Conservation (phyloP, 2,329 filamentous ascomycete genomes). For the Botrytis fabae region DNA sequence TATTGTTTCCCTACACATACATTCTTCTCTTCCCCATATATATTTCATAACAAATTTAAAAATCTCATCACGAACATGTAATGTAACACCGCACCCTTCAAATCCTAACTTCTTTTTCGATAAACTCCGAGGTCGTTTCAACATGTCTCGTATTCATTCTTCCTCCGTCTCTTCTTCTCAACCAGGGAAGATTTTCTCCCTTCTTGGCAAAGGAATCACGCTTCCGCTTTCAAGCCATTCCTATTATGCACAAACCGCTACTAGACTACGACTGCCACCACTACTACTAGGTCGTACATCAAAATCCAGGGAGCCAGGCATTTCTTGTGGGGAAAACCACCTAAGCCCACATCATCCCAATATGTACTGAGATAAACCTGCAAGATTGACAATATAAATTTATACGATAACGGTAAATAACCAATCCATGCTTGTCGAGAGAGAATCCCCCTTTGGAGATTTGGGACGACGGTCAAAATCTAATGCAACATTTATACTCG, state of each 20-base stretch:
- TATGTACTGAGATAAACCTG: constrained; percentile 9
- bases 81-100: background rate
- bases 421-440: constrained; percentile 27
- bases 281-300: background rate
- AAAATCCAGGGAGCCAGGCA: background rate
- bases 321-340: constrained; percentile 21
- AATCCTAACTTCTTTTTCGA: background rate
- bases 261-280: background rate
- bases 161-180: background rate
- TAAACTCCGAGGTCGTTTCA: constrained; percentile 8
- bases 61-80: background rate
- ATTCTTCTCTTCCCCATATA: background rate
- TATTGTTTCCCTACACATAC: background rate
- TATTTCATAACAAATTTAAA: background rate
- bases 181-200: background rate
- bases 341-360: constrained; percentile 15
- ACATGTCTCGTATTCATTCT: constrained; percentile 15
- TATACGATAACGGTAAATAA: constrained; percentile 31
- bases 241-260: constrained; percentile 21
- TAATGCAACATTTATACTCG: constrained; percentile 11
- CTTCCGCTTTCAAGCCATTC: constrained; percentile 2
- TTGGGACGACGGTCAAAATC: background rate
- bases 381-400: constrained; percentile 17
- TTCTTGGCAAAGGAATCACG: constrained; percentile 8
- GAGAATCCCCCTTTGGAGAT: background rate